Percentiles rank a stretch among this genome's conserved stretches.
Conservation (phyloP, 768 basidiomycete genomes). For the Ramaria rubella region DNA sequence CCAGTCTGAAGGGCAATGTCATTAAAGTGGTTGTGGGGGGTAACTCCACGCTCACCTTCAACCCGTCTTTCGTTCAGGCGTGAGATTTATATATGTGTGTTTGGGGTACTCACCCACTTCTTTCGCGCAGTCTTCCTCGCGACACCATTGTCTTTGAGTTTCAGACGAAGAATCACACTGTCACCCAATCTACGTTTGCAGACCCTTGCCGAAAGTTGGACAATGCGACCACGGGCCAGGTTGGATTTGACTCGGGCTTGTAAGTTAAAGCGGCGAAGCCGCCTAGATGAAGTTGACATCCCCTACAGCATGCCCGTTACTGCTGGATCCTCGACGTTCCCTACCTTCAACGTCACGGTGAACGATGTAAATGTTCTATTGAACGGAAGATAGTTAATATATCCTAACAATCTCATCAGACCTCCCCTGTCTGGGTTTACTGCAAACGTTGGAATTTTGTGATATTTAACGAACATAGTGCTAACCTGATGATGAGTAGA, state of each 20-base stretch:
- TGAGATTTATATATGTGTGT: too few species aligned
- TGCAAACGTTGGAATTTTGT: constrained; percentile 16
- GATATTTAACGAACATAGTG: background rate
- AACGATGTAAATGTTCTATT: constrained; percentile 26
- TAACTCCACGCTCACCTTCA: constrained; percentile 39
- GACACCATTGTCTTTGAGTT: constrained; percentile 58
- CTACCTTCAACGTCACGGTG: constrained; percentile 42
- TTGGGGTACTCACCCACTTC: too few species aligned
- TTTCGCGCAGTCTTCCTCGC: constrained; percentile 36
- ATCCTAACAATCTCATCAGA: constrained; percentile 16
- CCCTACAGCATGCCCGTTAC: constrained; percentile 43
- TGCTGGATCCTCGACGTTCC: constrained; percentile 41
- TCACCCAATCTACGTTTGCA: constrained; percentile 38
- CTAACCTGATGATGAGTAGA: background rate
- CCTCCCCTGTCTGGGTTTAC: constrained; percentile 26
- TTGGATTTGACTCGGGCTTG: constrained; percentile 58
- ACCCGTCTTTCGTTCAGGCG: constrained; percentile 45
- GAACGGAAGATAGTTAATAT: background rate
- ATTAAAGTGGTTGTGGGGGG: constrained; percentile 54
- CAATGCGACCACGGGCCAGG: constrained; percentile 30
- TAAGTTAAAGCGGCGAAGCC: constrained; percentile 22
- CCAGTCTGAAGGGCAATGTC: constrained; percentile 37
- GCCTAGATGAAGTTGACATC: constrained; percentile 4
- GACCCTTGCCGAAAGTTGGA: constrained; percentile 43
- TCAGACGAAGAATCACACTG: constrained; percentile 48